These are phyloP conservation scores for Zelopaecilomyces penicillatus DNA, from an alignment of 2,329 filamentous ascomycete genomes.

Conservation along the genomic window DNA sequence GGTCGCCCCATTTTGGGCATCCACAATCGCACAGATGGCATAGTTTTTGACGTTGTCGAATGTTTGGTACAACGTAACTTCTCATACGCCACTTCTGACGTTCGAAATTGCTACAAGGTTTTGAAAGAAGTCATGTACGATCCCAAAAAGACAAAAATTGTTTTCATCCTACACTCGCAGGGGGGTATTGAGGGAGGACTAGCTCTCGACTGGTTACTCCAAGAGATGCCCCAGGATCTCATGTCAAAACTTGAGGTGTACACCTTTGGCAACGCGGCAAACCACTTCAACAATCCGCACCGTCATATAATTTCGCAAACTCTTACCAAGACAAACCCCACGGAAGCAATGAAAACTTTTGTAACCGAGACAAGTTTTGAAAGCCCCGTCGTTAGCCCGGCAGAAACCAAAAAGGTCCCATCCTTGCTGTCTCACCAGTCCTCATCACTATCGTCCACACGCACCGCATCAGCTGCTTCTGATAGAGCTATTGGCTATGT, in stretches of 20 bases:
- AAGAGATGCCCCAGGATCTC: conserved; percentile 58
- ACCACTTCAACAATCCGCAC: conserved; percentile 74
- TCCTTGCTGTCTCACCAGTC: conserved; percentile 14
- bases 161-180: conserved; percentile 70
- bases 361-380: conserved; percentile 29
- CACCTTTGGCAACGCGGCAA: conserved; percentile 71
- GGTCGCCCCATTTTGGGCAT: conserved; percentile 62
- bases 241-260: conserved; percentile 65
- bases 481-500: conserved; percentile 57
- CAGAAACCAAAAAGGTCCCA: conserved; percentile 11
- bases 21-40: conserved; percentile 66
- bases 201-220: conserved; percentile 68
- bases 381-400: conserved; percentile 12
- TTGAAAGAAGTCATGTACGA: conserved; percentile 58
- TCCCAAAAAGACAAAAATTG: conserved; percentile 54
- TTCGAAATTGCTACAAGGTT: conserved; percentile 51
- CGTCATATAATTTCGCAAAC: conserved; percentile 39
- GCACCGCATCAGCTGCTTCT: conserved; percentile 29
- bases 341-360: conserved; percentile 24
- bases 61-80: conserved; percentile 71
- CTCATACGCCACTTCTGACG: conserved; percentile 60
- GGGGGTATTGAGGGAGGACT: conserved; percentile 67
- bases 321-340: conserved; percentile 24
- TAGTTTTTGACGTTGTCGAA: conserved; percentile 69
- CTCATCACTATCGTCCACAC: conserved; percentile 24